These are phyloP conservation scores for Triangularia verruculosa DNA, from an alignment of 2,329 filamentous ascomycete species.

Conservation along the genomic window DNA sequence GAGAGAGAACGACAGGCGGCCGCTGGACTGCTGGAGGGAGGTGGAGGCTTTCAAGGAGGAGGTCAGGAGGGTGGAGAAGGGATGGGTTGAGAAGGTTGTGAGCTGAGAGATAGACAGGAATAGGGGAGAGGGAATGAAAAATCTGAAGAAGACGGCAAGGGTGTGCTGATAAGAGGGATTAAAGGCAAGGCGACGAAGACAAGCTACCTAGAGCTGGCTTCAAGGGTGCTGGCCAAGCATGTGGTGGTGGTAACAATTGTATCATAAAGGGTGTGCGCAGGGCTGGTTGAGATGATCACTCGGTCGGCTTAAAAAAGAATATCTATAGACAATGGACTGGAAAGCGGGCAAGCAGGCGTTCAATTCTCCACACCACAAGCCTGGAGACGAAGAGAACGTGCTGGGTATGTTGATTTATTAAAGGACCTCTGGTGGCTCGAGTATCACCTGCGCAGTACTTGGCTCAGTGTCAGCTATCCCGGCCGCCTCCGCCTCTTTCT, in stretches of 20 bases:
- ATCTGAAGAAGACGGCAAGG: background rate
- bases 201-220: background rate
- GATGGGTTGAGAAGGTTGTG: conserved; percentile 82
- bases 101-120: conserved; percentile 32
- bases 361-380: background rate
- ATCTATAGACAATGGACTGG: conserved; percentile 5
- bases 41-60: conserved; percentile 87
- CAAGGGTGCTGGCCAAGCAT: background rate
- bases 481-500: background rate
- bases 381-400: background rate
- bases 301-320: background rate
- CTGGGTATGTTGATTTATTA: conserved; percentile 1
- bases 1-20: conserved; percentile 77
- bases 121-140: conserved; percentile 33
- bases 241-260: conserved; percentile 1
- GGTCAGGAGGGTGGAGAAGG: conserved; percentile 79
- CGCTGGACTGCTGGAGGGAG: conserved; percentile 92
- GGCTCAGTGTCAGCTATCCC: background rate
- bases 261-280: background rate
- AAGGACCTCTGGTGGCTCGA: conserved; percentile 14
- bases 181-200: background rate
- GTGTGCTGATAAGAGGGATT: background rate
- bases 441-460: background rate
- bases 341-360: conserved; percentile 6
- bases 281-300: background rate